Percentiles rank a stretch among this genome's conserved stretches.
Conservation (phyloP, 1,139 yeast genomes). For the Eremothecium cymbalariae region DNA sequence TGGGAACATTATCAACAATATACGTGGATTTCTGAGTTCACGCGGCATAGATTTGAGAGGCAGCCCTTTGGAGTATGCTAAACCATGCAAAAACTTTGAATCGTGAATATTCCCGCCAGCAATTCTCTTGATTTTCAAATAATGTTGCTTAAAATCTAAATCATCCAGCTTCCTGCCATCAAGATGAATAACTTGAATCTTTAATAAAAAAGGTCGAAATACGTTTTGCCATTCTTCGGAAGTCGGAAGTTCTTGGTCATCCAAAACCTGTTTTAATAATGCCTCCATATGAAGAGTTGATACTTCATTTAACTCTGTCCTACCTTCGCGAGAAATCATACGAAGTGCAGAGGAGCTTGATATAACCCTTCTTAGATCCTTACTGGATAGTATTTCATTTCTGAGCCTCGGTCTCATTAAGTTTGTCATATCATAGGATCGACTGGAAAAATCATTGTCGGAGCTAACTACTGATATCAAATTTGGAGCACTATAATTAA, state of each 20-base stretch:
- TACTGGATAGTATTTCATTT: conserved; percentile 7
- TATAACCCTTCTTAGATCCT: conserved; percentile 10
- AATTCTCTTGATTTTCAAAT: conserved; percentile 76
- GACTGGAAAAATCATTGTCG: conserved; percentile 13
- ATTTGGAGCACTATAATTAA: conserved; percentile 29
- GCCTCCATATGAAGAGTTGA: conserved; percentile 31
- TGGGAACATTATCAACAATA: conserved; percentile 81
- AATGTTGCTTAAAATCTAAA: conserved; percentile 69
- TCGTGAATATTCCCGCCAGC: conserved; percentile 63
- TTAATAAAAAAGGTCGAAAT: conserved; percentile 40
- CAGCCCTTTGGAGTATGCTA: conserved; percentile 75
- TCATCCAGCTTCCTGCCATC: conserved; percentile 60
- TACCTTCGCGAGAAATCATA: conserved; percentile 13
- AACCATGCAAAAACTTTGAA: conserved; percentile 62
- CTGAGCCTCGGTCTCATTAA: conserved; percentile 7
- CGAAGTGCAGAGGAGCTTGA: conserved; percentile 11
- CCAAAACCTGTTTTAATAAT: conserved; percentile 49
- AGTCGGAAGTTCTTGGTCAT: conserved; percentile 54
- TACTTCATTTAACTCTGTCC: conserved; percentile 32
- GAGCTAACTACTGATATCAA: conserved; percentile 26
- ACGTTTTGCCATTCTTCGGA: conserved; percentile 49
- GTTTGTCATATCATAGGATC: conserved; percentile 3
- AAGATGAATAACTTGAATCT: conserved; percentile 43
- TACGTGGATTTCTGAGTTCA: conserved; percentile 55
- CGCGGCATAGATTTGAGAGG: conserved; percentile 79